Evolutionary conservation across 257 asterid genomes (phyloP), one percentile per base, ranked within the genome.

Genomic region (Ilex asprella): DNA sequence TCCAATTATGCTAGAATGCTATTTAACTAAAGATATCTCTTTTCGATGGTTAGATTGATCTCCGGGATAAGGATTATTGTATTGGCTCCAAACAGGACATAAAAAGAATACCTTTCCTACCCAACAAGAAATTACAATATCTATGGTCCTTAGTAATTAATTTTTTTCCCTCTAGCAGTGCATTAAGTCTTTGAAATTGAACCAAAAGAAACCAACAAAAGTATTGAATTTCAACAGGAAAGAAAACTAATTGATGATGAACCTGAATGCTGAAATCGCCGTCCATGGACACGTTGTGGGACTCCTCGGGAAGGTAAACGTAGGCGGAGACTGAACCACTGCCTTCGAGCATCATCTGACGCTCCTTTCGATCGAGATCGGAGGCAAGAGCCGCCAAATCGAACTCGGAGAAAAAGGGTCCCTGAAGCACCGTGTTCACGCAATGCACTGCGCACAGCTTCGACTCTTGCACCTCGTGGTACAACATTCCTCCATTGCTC

Each of bases 391-490:
- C 97, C 16, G 95, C 99, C 77, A 93, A 89, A 86, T 93, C 99
- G 76, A 93, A 82, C 81, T 93, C 99, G 49, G 99, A 89, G 77
- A 93, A 89, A 56, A 89, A 89, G 0, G 97, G 97, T 6, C 99
- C 97, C 69, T 93, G 99, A 84, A 93, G 68, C 67, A 81, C 97
- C 57, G 99, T 87, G 83, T 89, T 93, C 31, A 89, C 97, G 81
- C 99, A 93, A 75, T 93, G 99, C 70, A 89, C 94, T 4, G 96
- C 97, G 79, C 99, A 93, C 30, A 93, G 95, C 91, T 89, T 89
- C 71, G 97, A 89, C 79, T 93, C 99, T 73, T 93, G 99, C 75
- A 93, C 96, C 85, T 93, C 99, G 67, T 93, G 99, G 95, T 93
- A 93, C 94, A 93, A 76, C 91, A 93, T 70, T 21, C 97, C 97